Base-by-base conservation (phyloP, 768 basidiomycete genomes). In the Tricholoma flavovirens region DNA sequence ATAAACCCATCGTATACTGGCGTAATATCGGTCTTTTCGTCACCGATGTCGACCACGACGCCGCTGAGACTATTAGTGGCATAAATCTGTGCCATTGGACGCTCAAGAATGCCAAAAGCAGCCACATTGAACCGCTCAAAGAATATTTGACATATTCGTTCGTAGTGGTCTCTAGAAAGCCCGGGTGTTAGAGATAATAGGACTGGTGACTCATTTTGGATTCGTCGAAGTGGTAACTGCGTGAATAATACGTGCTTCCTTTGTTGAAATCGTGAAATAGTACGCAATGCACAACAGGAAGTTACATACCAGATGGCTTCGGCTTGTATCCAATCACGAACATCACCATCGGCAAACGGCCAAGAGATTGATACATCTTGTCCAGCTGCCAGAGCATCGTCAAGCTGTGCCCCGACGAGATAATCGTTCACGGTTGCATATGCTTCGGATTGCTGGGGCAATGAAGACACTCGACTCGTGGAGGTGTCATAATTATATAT, bases 101-200 rank as follows among this genome's bases (percentile, higher is more conserved):
- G 88, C 55, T 94, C 88, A 50, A 93, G 75, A 61, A 94, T 77
- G 54, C 82, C 80, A 60, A 95, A 83, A 14, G 85, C 90, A 8
- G 94, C 87, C 24, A 88, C 87, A 66, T 94, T 93, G 80, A 95
- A 90, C 22, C 90, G 87, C 66, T 96, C 93, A 63, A 97, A 97
- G 72, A 95, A 91, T 36, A 90, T 78, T 64, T 88, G 91, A 62
- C 86, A 88, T 62, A 88, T 79, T 43, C 78, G 78, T 66, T 94
- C 90, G 68, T 87, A 81, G 8, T 82, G 77, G 35, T 75, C 73
- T 52, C 88, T 80, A 22, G 89, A 80, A 19, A 90, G 79, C 29
- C 83, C 81, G 0, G 86, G 71, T 4, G 78, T 72, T 54, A 95
- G 76, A 36, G 87, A 84, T 56, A 95, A 78, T 30, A 94, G 77